These are phyloP conservation scores for Scenedesmus sp. DNA, from an alignment of 163 green algal genomes.

Conservation along the genomic window DNA sequence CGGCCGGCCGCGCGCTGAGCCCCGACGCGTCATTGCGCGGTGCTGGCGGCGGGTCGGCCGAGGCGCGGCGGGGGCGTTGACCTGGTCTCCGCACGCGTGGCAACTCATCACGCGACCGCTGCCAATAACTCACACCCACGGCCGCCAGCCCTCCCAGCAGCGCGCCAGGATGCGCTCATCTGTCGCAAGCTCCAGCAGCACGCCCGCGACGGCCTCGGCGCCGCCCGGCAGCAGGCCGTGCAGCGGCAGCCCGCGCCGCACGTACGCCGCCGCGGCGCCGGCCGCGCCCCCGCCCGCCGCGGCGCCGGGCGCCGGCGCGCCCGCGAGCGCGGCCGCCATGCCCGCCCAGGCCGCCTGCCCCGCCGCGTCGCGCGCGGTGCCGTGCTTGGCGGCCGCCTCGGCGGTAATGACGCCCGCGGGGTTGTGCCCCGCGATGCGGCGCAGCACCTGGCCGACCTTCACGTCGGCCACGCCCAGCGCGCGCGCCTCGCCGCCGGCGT, in stretches of 20 bases:
- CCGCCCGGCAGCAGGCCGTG: background rate
- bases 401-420: slow-evolving; percentile 26
- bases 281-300: too few species aligned
- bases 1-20: too few species aligned
- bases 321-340: slow-evolving; percentile 6
- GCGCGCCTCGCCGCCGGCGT: too few species aligned
- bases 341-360: background rate
- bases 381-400: slow-evolving; percentile 13
- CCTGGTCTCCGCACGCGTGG: too few species aligned
- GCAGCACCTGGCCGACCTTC: slow-evolving; percentile 22
- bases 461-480: too few species aligned
- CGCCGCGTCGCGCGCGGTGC: too few species aligned
- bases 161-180: slow-evolving; percentile 29
- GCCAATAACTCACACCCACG: slow-evolving; percentile 39
- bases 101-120: too few species aligned
- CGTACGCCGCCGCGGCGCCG: too few species aligned
- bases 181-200: slow-evolving; percentile 42
- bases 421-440: slow-evolving; percentile 24
- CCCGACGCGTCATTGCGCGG: too few species aligned
- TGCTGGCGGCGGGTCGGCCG: too few species aligned
- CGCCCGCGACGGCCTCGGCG: slow-evolving; percentile 1
- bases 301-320: background rate
- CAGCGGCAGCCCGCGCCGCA: background rate
- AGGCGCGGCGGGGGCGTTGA: too few species aligned
- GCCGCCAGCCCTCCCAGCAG: slow-evolving; percentile 26